These are phyloP conservation scores for Rhodomyrtus tomentosa DNA, from an alignment of 345 rosid genomes.

Conservation along the genomic window DNA sequence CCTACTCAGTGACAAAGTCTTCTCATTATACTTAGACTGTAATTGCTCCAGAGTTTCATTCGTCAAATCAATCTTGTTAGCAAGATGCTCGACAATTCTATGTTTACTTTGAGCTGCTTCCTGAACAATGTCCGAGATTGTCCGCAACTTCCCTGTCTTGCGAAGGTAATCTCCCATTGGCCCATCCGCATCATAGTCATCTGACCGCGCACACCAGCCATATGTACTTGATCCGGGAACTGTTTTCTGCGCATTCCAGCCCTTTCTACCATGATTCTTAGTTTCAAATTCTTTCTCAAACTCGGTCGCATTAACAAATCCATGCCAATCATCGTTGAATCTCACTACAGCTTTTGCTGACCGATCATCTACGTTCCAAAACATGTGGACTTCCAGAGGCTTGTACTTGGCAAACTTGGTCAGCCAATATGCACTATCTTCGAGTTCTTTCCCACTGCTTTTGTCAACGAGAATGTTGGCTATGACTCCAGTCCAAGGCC, in stretches of 20 bases:
- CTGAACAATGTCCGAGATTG: conserved; percentile 34
- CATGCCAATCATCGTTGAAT: conserved; percentile 54
- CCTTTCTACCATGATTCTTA: conserved; percentile 29
- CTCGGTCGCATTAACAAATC: conserved; percentile 37
- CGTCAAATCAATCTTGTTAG: conserved; percentile 41
- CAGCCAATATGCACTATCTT: conserved; percentile 42
- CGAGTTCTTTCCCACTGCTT: conserved; percentile 3
- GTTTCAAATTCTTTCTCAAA: conserved; percentile 61
- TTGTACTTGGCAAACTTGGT: conserved; percentile 43
- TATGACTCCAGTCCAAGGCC: conserved; percentile 84
- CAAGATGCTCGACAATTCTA: conserved; percentile 36
- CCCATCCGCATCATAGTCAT: conserved; percentile 47
- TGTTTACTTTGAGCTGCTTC: conserved; percentile 30
- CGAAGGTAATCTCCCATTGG: conserved; percentile 64
- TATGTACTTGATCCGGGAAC: conserved; percentile 26
- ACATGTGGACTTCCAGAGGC: conserved; percentile 35
- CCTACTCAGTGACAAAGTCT: conserved; percentile 43
- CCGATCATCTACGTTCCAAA: conserved; percentile 30
- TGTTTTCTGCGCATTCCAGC: conserved; percentile 33
- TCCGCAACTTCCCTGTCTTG: conserved; percentile 42
- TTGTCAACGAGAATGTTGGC: conserved; percentile 19
- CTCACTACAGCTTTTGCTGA: conserved; percentile 39
- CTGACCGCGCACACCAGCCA: conserved; percentile 81
- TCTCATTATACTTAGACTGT: conserved; percentile 45
- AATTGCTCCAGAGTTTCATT: conserved; percentile 47